Evolutionary conservation across 1,284 basidiomycete species (phyloP).

Genomic region (Tremellales sp.): DNA sequence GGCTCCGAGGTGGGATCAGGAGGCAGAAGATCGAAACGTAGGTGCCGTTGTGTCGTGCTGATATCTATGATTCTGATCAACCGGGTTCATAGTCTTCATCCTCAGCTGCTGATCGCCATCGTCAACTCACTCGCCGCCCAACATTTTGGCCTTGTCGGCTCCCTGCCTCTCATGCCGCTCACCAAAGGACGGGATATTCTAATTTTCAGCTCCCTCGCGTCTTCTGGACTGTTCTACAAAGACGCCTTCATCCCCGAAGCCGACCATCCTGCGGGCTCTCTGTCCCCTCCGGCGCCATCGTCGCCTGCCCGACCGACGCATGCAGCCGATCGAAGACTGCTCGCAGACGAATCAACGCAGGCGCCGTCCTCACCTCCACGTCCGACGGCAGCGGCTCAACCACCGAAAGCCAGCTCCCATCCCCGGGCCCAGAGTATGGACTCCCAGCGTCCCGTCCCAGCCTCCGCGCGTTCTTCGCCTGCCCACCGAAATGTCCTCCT

Average conservation of each 20-base stretch:
- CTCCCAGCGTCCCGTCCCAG: constrained; percentile 4
- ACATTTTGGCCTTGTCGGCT: constrained; percentile 30
- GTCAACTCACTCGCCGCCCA: constrained; percentile 27
- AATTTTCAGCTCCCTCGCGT: constrained; percentile 32
- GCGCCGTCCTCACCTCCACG: too few species aligned
- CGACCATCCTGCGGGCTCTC: constrained; percentile 11
- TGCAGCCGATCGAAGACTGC: background rate
- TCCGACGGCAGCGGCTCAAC: constrained; percentile 1
- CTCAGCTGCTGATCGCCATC: constrained; percentile 30
- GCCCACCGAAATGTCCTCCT: constrained; percentile 19
- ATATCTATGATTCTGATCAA: background rate
- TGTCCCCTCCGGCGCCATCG: constrained; percentile 10
- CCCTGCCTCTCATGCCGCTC: constrained; percentile 34
- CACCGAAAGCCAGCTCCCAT: background rate
- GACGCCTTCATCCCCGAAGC: constrained; percentile 30
- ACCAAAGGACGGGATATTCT: constrained; percentile 37
- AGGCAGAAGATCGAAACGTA: constrained; percentile 27
- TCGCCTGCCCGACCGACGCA: constrained; percentile 14
- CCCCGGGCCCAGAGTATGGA: background rate
- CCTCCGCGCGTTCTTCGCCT: constrained; percentile 1
- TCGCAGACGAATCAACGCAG: too few species aligned
- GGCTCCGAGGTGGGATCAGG: constrained; percentile 30
- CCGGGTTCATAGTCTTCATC: constrained; percentile 26
- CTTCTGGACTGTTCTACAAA: constrained; percentile 25
- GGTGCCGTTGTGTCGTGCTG: constrained; percentile 1